A percentile compares a stretch with the other conserved stretches of the same genome.
Conservation (phyloP, 1,284 basidiomycete genomes). For the Termitomyces sp. region DNA sequence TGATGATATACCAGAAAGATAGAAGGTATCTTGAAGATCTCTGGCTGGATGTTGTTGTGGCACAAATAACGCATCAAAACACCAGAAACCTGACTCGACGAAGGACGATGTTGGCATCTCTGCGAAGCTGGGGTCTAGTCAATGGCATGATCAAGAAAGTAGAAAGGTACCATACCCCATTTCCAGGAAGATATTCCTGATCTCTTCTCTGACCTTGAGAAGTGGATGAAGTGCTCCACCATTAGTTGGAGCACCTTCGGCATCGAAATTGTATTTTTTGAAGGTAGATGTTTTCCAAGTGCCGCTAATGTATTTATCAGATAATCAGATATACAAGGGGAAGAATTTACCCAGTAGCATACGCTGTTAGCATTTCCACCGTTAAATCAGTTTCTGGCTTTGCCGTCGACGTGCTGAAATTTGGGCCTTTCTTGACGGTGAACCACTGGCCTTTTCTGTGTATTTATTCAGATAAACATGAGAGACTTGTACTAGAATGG, state of each 20-base stretch:
- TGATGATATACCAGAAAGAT: slow-evolving; percentile 73
- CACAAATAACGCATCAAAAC: slow-evolving; percentile 97
- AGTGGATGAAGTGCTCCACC: slow-evolving; percentile 95
- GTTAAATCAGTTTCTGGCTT: slow-evolving; percentile 99
- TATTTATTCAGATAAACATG: neutral
- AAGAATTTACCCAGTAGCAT: slow-evolving; percentile 20
- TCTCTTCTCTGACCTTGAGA: slow-evolving; percentile 97
- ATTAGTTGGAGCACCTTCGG: slow-evolving; percentile 84
- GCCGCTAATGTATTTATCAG: slow-evolving; percentile 46
- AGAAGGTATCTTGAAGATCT: slow-evolving; percentile 99
- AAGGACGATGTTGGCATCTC: slow-evolving; percentile 99
- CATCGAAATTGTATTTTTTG: slow-evolving; percentile 99
- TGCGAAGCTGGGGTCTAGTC: slow-evolving; percentile 57
- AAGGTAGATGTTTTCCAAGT: slow-evolving; percentile 89
- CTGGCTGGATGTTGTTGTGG: slow-evolving; percentile 99
- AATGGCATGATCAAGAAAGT: neutral
- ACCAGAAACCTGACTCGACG: slow-evolving; percentile 99
- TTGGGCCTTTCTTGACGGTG: slow-evolving; percentile 78
- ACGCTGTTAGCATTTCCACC: slow-evolving; percentile 92
- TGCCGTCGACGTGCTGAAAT: slow-evolving; percentile 90
- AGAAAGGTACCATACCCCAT: slow-evolving; percentile 73
- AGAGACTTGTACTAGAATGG: neutral
- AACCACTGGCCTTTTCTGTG: slow-evolving; percentile 94
- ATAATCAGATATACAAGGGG: neutral
- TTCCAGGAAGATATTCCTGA: slow-evolving; percentile 97